Conservation (phyloP, 1,139 yeast species). For the Magnusiomyces paraingens region DNA sequence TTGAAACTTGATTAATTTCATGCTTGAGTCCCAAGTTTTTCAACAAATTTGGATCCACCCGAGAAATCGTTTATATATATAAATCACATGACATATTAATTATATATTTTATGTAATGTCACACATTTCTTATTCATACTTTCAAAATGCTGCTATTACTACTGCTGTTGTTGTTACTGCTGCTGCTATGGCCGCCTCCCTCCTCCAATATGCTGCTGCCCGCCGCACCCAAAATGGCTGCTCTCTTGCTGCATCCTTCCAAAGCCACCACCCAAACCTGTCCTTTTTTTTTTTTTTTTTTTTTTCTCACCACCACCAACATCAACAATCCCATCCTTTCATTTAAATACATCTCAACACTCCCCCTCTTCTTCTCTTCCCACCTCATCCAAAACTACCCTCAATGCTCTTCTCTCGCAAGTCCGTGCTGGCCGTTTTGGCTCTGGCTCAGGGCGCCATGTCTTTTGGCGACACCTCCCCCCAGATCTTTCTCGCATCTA, state of each 20-base stretch:
- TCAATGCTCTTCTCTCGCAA: constrained; percentile 13
- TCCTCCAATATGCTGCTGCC: too few relatives aligned
- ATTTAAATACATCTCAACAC: background rate
- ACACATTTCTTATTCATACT: too few relatives aligned
- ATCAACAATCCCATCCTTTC: background rate
- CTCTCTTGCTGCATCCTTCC: constrained; percentile 8
- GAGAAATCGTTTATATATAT: too few relatives aligned
- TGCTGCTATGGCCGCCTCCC: too few relatives aligned
- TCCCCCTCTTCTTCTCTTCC: background rate
- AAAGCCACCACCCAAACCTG: background rate
- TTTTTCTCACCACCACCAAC: background rate
- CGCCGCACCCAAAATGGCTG: too few relatives aligned
- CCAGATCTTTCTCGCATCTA: constrained; percentile 14
- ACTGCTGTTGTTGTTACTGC: too few relatives aligned
- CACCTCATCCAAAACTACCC: background rate
- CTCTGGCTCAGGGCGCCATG: constrained; percentile 13
- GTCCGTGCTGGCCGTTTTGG: constrained; percentile 8
- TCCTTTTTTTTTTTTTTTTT: background rate
- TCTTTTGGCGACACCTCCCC: constrained; percentile 25
- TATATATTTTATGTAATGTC: too few relatives aligned
- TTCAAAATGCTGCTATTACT: too few relatives aligned
- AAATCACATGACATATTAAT: too few relatives aligned
- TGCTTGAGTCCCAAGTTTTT: too few relatives aligned
- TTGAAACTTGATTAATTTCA: too few relatives aligned
- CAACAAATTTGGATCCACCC: too few relatives aligned